These are phyloP conservation scores for Anthracocystis walkeri DNA, from an alignment of 1,284 basidiomycete species.

Conservation along the genomic window DNA sequence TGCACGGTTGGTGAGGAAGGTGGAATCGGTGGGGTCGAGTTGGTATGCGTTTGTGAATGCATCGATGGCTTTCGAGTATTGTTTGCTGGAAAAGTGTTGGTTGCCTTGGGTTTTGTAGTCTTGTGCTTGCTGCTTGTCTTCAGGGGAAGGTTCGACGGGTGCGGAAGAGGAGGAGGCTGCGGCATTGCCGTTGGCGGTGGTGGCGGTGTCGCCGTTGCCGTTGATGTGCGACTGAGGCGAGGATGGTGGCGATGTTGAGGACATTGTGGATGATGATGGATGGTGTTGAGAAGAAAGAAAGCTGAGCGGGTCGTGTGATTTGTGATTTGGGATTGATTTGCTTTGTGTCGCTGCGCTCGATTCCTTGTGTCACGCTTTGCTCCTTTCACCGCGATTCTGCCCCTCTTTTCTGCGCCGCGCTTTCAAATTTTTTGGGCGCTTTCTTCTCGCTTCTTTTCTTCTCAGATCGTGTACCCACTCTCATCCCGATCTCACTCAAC, in stretches of 20 bases:
- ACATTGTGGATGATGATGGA: constrained; percentile 13
- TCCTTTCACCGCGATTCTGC: no score
- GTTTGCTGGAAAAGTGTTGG: constrained; percentile 57
- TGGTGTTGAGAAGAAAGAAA: not conserved
- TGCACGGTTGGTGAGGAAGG: constrained; percentile 85
- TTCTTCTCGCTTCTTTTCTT: constrained; percentile 21
- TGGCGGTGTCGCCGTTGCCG: not conserved
- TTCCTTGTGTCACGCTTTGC: no score
- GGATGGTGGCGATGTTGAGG: constrained; percentile 20
- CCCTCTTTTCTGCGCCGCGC: no score
- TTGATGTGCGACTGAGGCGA: constrained; percentile 13
- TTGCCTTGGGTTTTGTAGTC: constrained; percentile 67
- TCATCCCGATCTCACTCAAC: no score
- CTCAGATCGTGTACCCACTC: no score
- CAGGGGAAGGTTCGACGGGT: constrained; percentile 11
- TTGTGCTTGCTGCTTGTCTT: constrained; percentile 52
- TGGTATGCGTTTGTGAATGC: constrained; percentile 70
- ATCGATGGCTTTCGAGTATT: constrained; percentile 65
- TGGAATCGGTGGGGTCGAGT: constrained; percentile 77
- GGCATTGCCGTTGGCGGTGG: not conserved
- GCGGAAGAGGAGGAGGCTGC: not conserved
- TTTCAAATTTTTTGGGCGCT: constrained; percentile 12
- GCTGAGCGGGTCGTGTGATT: constrained; percentile 20
- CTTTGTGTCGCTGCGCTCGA: not conserved
- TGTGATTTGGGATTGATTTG: constrained; percentile 1